Percentiles rank a stretch among this genome's conserved stretches.
These are phyloP conservation scores for Aspergillus melleus DNA, from an alignment of 2,329 filamentous ascomycete genomes.

Conservation along the genomic window DNA sequence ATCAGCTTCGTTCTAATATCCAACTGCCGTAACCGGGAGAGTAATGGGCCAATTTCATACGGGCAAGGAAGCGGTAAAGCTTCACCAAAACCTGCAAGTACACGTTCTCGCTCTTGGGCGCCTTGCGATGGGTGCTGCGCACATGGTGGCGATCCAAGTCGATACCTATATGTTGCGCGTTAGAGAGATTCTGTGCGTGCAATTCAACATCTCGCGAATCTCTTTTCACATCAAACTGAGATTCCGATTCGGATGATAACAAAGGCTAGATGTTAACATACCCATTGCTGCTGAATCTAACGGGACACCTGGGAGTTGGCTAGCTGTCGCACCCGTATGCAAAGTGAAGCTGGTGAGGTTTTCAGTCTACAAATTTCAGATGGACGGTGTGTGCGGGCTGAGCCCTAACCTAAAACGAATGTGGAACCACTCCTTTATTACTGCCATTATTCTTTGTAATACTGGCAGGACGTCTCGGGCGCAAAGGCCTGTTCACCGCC, in stretches of 20 bases:
- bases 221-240: neutral
- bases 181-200: neutral
- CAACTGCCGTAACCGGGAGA: constrained; percentile 9
- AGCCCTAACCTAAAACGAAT: constrained; percentile 44
- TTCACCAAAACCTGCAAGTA: constrained; percentile 97
- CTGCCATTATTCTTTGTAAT: neutral
- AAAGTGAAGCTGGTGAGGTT: constrained; percentile 37
- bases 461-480: neutral
- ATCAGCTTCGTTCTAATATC: constrained; percentile 18
- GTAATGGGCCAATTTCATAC: constrained; percentile 52
- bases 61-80: constrained; percentile 94
- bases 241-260: neutral
- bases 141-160: constrained; percentile 64
- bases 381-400: constrained; percentile 45
- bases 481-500: neutral
- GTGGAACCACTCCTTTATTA: constrained; percentile 3
- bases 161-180: constrained; percentile 44
- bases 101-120: constrained; percentile 97
- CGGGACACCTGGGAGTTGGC: constrained; percentile 41
- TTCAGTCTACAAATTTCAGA: constrained; percentile 42
- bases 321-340: constrained; percentile 42
- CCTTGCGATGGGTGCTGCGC: constrained; percentile 76
- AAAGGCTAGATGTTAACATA: constrained; percentile 28
- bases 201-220: neutral
- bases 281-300: constrained; percentile 47